These are phyloP conservation scores for Komagataella pastoris DNA, from an alignment of 805 yeast genomes.

Conservation along the genomic window DNA sequence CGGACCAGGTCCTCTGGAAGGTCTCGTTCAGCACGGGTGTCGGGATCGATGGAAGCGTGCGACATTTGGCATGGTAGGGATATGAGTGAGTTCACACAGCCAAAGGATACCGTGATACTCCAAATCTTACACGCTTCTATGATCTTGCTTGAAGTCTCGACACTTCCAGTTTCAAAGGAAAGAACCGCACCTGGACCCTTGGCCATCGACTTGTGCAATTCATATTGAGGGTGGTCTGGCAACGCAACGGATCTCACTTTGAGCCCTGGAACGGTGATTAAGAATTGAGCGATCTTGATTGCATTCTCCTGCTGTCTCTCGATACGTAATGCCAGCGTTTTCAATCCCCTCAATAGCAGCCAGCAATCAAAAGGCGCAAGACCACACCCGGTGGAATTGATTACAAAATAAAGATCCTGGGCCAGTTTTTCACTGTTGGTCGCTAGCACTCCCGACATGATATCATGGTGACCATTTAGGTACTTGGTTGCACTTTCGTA, in stretches of 20 bases:
- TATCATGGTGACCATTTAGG: slow-evolving; percentile 88
- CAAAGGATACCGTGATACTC: slow-evolving; percentile 87
- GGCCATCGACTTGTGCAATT: slow-evolving; percentile 63
- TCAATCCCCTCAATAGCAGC: slow-evolving; percentile 79
- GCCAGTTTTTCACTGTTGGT: slow-evolving; percentile 51
- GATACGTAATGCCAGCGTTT: slow-evolving; percentile 74
- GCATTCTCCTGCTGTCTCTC: slow-evolving; percentile 85
- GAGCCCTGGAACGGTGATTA: slow-evolving; percentile 48
- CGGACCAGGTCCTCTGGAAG: slow-evolving; percentile 89
- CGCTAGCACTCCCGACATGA: slow-evolving; percentile 91
- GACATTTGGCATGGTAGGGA: slow-evolving; percentile 95
- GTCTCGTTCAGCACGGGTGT: slow-evolving; percentile 75
- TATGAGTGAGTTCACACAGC: slow-evolving; percentile 84
- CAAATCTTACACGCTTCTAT: slow-evolving; percentile 68
- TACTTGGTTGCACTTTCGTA: slow-evolving; percentile 93
- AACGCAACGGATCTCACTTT: slow-evolving; percentile 82
- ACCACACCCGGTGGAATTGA: slow-evolving; percentile 87
- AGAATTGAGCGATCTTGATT: slow-evolving; percentile 57
- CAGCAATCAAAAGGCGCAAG: slow-evolving; percentile 88
- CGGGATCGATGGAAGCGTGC: slow-evolving; percentile 89
- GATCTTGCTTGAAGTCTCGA: slow-evolving; percentile 50
- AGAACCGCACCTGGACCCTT: slow-evolving; percentile 85
- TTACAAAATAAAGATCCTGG: slow-evolving; percentile 55
- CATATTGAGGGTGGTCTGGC: slow-evolving; percentile 69
- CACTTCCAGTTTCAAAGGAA: slow-evolving; percentile 76